Percentiles rank a stretch among this genome's conserved stretches.
Conservation (phyloP, 2,329 filamentous ascomycete genomes). For the Botrytis squamosa region DNA sequence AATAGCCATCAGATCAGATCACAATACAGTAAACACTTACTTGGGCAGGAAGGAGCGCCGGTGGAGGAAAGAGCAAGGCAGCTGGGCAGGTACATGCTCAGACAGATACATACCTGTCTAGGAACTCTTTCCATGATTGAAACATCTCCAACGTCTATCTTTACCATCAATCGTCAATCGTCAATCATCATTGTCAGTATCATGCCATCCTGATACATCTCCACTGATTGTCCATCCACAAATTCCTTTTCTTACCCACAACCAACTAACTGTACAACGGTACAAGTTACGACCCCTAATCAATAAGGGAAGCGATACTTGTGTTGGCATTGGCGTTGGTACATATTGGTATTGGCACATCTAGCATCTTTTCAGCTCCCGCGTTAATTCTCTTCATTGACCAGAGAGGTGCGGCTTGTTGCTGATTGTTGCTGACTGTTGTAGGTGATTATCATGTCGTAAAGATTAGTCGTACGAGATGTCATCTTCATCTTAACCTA, state of each 20-base stretch:
- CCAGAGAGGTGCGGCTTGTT: not conserved
- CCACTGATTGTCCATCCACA: not conserved
- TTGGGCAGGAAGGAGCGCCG: not conserved
- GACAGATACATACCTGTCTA: not conserved
- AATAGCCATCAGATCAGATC: not conserved
- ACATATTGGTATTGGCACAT: not conserved
- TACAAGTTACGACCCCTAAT: not conserved
- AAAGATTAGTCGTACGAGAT: not conserved
- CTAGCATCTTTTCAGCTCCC: not conserved
- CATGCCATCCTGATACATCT: conserved; percentile 3
- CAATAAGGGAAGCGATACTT: not conserved
- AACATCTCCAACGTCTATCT: not conserved
- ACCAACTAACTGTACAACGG: not conserved
- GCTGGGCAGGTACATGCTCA: not conserved
- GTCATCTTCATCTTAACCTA: not conserved
- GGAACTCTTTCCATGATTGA: not conserved
- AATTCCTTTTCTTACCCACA: not conserved
- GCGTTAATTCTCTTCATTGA: not conserved
- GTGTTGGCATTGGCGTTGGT: not conserved
- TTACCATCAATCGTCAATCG: not conserved
- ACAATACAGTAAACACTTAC: not conserved
- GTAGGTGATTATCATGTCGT: not conserved
- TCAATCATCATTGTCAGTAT: not conserved
- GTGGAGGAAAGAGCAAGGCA: not conserved
- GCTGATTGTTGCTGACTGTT: not conserved